Conservation (phyloP, 1,284 basidiomycete genomes). For the Leccinum subrobustum region DNA sequence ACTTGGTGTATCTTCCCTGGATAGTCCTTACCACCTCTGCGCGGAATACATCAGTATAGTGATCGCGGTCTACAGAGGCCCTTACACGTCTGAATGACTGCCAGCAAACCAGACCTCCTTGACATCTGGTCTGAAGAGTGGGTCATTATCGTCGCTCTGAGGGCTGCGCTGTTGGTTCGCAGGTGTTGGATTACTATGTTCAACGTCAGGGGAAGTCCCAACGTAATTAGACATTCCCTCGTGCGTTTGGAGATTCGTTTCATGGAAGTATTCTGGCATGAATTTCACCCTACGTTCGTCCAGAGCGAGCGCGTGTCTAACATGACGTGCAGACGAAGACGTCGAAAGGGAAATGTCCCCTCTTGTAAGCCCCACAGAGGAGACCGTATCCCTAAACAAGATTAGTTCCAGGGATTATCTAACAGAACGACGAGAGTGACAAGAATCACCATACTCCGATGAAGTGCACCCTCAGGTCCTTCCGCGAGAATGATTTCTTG, state of each 20-base stretch:
- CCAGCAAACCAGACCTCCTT: constrained; percentile 25
- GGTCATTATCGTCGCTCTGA: no score
- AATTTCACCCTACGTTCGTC: background rate
- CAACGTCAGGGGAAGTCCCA: no score
- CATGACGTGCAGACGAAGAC: constrained; percentile 17
- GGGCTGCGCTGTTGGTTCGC: background rate
- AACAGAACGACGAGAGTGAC: background rate
- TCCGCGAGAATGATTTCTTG: background rate
- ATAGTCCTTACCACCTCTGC: constrained; percentile 23
- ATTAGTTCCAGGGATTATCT: background rate
- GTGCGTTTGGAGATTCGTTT: constrained; percentile 1
- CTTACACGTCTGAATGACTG: constrained; percentile 27
- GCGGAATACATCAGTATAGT: background rate
- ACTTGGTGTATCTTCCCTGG: constrained; percentile 10
- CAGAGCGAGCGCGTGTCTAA: background rate
- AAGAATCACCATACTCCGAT: constrained; percentile 34
- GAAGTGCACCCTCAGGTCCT: constrained; percentile 32
- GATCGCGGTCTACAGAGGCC: background rate
- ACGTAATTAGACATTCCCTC: background rate
- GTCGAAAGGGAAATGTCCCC: constrained; percentile 19
- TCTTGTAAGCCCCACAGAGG: constrained; percentile 1
- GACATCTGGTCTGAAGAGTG: constrained; percentile 3
- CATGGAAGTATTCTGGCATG: constrained; percentile 14
- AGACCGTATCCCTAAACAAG: constrained; percentile 38
- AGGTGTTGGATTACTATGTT: no score